These are phyloP conservation scores for Chlamydomonas sphaeroides DNA, from an alignment of 139 green algal species.

Conservation along the genomic window DNA sequence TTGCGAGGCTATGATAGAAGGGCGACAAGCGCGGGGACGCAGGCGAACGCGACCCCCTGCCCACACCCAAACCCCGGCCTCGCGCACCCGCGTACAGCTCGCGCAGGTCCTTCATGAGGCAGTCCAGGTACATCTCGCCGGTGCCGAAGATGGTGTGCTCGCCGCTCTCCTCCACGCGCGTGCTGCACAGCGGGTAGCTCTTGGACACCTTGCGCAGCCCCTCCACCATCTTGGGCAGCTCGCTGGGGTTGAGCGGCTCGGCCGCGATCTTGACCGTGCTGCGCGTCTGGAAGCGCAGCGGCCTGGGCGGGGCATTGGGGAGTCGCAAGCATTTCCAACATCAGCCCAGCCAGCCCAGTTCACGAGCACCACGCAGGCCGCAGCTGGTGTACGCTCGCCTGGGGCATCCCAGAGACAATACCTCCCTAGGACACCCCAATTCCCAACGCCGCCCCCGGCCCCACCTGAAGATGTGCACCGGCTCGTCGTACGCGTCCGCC, in stretches of 20 bases:
- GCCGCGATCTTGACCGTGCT: slow-evolving; percentile 95
- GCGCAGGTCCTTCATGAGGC: slow-evolving; percentile 94
- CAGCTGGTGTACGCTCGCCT: too few species aligned
- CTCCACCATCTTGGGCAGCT: slow-evolving; percentile 98
- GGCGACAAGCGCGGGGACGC: too few species aligned
- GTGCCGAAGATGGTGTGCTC: slow-evolving; percentile 98
- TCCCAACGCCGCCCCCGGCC: slow-evolving; percentile 55
- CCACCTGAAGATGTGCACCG: slow-evolving; percentile 57
- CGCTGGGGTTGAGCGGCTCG: slow-evolving; percentile 95
- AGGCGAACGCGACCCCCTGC: too few species aligned
- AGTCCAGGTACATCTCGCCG: slow-evolving; percentile 97
- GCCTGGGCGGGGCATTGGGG: slow-evolving; percentile 35
- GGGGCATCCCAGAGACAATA: too few species aligned
- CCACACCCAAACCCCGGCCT: too few species aligned
- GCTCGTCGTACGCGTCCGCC: slow-evolving; percentile 70
- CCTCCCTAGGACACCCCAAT: not conserved
- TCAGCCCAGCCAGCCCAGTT: too few species aligned
- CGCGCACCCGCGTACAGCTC: slow-evolving; percentile 57
- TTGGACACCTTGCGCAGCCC: slow-evolving; percentile 91
- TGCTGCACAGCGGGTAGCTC: slow-evolving; percentile 90
- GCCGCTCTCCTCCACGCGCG: slow-evolving; percentile 93
- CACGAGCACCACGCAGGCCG: too few species aligned
- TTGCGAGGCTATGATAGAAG: too few species aligned
- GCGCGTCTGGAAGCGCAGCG: slow-evolving; percentile 75
- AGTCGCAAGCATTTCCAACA: too few species aligned